phyloP scores from a whole-genome alignment of 1,139 yeast species.

The Debaryomycetaceae sp. region DNA sequence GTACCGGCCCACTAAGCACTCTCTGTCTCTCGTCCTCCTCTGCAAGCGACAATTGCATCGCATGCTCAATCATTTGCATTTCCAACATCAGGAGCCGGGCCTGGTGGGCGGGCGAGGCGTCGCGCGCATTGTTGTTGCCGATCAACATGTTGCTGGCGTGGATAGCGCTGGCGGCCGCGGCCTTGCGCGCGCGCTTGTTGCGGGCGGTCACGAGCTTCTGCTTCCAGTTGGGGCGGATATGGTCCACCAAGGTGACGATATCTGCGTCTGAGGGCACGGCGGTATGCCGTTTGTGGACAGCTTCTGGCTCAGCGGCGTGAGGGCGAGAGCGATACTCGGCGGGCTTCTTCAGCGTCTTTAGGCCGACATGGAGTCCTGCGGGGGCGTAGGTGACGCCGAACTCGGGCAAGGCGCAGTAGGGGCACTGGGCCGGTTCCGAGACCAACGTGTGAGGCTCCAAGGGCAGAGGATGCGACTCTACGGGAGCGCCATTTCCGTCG shows the following conservation, averaged over 20 bases:
- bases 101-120: not conserved
- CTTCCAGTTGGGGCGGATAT: slow-evolving; percentile 91
- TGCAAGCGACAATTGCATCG: slow-evolving; percentile 58
- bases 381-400: slow-evolving; percentile 78
- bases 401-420: slow-evolving; percentile 82
- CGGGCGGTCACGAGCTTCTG: slow-evolving; percentile 59
- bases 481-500: slow-evolving; percentile 11
- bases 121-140: slow-evolving; percentile 11
- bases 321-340: not conserved
- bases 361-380: slow-evolving; percentile 46
- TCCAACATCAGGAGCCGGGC: slow-evolving; percentile 34
- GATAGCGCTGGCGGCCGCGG: slow-evolving; percentile 90
- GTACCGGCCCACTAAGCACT: slow-evolving; percentile 12
- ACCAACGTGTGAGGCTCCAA: slow-evolving; percentile 51
- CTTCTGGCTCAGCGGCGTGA: not conserved
- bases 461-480: slow-evolving; percentile 12
- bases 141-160: slow-evolving; percentile 68
- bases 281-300: not conserved
- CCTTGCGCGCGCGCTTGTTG: slow-evolving; percentile 66
- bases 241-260: slow-evolving; percentile 66
- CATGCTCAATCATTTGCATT: slow-evolving; percentile 77
- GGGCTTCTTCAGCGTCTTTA: slow-evolving; percentile 25
- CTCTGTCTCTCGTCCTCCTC: slow-evolving; percentile 53
- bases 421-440: slow-evolving; percentile 85
- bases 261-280: slow-evolving; percentile 35